Evolutionary conservation across 2,329 filamentous ascomycete species (phyloP).

Genomic region (Elsinoe arachidis): DNA sequence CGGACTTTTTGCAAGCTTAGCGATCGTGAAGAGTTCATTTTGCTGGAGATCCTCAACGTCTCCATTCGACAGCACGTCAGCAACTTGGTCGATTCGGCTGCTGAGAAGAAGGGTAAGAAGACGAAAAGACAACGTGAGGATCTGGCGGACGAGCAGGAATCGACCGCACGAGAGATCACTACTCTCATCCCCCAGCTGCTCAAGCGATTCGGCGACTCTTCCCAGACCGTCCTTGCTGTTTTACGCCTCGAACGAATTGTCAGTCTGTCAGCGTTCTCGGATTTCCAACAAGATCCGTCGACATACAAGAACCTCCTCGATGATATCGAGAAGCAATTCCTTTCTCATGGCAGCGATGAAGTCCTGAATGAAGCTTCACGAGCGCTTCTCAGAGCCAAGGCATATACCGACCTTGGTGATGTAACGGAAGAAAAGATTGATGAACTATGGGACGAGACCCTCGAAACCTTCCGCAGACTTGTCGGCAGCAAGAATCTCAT

Average conservation of each 20-base stretch:
- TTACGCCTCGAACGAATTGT: conserved; percentile 78
- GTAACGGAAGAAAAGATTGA: conserved; percentile 71
- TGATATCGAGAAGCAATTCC: conserved; percentile 89
- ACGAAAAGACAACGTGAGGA: conserved; percentile 54
- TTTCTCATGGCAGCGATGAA: conserved; percentile 76
- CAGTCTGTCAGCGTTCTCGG: conserved; percentile 78
- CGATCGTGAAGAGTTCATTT: conserved; percentile 69
- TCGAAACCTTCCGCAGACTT: conserved; percentile 63
- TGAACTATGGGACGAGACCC: conserved; percentile 75
- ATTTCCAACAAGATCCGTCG: conserved; percentile 75
- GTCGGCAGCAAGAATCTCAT: conserved; percentile 61
- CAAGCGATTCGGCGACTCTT: conserved; percentile 86
- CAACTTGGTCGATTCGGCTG: conserved; percentile 54
- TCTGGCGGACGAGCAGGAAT: conserved; percentile 61
- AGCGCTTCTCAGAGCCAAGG: conserved; percentile 74
- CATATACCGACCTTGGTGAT: conserved; percentile 82
- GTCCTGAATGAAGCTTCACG: conserved; percentile 77
- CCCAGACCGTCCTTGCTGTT: conserved; percentile 76
- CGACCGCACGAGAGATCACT: conserved; percentile 68
- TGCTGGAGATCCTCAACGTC: conserved; percentile 79
- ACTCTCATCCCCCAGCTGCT: conserved; percentile 73
- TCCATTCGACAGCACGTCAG: conserved; percentile 67
- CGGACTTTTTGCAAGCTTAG: conserved; percentile 65
- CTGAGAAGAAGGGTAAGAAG: conserved; percentile 47
- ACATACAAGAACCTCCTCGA: conserved; percentile 75